Conservation (phyloP, 352 stramenopile genomes). For the Blastocystis sp. region DNA sequence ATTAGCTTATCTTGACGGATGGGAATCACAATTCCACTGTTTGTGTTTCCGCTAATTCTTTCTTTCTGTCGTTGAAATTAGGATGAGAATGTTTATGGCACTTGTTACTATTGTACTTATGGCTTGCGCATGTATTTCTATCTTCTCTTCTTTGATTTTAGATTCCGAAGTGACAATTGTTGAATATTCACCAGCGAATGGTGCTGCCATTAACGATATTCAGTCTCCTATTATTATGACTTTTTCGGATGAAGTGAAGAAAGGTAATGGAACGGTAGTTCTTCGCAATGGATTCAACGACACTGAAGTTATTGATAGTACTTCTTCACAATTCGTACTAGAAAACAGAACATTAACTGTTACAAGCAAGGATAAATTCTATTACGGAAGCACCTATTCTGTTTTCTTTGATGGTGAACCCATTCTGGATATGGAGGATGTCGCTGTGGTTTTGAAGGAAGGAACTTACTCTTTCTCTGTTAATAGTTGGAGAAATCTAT, state of each 20-base stretch:
- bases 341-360: not conserved
- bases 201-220: slow-evolving; percentile 3
- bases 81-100: slow-evolving; percentile 1
- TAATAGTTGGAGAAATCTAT: not conserved
- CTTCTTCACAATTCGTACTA: slow-evolving; percentile 3
- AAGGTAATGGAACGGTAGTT: slow-evolving; percentile 20
- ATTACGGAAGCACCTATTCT: slow-evolving; percentile 55
- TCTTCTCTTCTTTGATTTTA: not conserved
- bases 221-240: slow-evolving; percentile 26
- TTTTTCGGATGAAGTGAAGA: slow-evolving; percentile 39
- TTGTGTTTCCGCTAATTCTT: not conserved
- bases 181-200: not conserved
- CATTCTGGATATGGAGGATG: slow-evolving; percentile 1
- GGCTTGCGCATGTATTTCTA: not conserved
- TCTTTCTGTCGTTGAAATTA: not conserved
- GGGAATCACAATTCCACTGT: not conserved
- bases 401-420: slow-evolving; percentile 24
- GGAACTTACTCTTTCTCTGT: slow-evolving; percentile 34
- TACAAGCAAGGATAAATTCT: not conserved
- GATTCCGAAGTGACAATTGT: not conserved
- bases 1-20: not conserved
- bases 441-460: not conserved
- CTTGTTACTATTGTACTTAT: not conserved
- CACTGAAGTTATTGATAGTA: not conserved
- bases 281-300: slow-evolving; percentile 40